Conservation (phyloP, 2,329 filamentous ascomycete genomes). For the Diaporthe citri region DNA sequence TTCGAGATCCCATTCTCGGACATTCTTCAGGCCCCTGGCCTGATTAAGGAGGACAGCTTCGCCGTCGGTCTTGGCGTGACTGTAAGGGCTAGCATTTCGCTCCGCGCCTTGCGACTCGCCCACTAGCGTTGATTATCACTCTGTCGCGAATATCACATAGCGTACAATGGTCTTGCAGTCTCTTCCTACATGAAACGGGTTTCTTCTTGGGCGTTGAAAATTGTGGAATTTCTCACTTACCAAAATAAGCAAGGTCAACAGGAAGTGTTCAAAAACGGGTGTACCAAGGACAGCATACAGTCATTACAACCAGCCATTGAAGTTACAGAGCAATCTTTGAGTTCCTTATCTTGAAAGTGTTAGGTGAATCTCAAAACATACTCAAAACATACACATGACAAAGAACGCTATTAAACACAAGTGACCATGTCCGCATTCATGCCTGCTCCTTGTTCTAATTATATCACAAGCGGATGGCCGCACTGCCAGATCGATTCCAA, state of each 20-base stretch:
- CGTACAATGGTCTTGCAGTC: neutral
- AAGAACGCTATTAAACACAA: neutral
- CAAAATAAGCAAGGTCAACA: neutral
- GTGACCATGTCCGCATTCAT: neutral
- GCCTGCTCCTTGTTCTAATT: neutral
- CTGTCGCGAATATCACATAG: neutral
- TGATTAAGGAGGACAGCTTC: slow-evolving; percentile 50
- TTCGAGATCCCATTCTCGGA: slow-evolving; percentile 53
- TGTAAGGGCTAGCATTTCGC: slow-evolving; percentile 52
- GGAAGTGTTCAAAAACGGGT: neutral
- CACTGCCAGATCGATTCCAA: neutral
- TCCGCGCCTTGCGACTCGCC: slow-evolving; percentile 48
- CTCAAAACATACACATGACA: neutral
- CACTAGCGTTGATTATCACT: neutral
- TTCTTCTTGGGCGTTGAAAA: neutral
- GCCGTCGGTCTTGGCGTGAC: slow-evolving; percentile 51
- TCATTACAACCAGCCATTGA: neutral
- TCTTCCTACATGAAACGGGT: neutral
- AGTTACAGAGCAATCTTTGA: neutral
- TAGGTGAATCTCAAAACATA: neutral
- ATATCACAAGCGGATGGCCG: neutral
- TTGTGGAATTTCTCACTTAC: neutral
- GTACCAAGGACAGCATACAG: neutral
- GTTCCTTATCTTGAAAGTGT: no score
- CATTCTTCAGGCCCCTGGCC: slow-evolving; percentile 48